Evolutionary conservation across 2,329 filamentous ascomycete species (phyloP).

Genomic region (Trichoderma sp.): DNA sequence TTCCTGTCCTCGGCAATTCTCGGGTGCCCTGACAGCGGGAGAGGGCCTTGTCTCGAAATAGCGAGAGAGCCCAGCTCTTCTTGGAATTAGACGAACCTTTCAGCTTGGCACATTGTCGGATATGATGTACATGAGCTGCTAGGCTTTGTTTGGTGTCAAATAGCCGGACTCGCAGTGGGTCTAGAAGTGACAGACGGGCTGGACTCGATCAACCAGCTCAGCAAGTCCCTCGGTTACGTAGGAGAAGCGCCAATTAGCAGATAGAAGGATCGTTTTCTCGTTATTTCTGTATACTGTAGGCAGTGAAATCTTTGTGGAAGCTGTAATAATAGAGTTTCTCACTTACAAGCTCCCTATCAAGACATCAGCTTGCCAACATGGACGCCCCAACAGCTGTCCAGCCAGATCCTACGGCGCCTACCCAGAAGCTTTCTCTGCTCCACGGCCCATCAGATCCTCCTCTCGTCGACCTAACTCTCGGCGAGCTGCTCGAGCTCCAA

Average conservation of each 20-base stretch:
- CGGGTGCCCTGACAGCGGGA: not conserved
- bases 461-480: slow-evolving; percentile 68
- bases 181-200: not conserved
- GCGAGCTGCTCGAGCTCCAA: slow-evolving; percentile 70
- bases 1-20: slow-evolving; percentile 5
- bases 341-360: not conserved
- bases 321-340: not conserved
- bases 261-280: not conserved
- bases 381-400: slow-evolving; percentile 27
- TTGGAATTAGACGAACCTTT: not conserved
- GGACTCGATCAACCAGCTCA: not conserved
- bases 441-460: slow-evolving; percentile 67
- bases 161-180: not conserved
- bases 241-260: not conserved
- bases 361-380: slow-evolving; percentile 13
- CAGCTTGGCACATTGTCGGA: not conserved
- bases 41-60: not conserved
- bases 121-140: not conserved
- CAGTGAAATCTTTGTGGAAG: not conserved
- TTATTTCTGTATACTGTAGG: not conserved
- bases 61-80: not conserved
- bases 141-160: not conserved
- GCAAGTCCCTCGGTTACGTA: not conserved
- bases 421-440: slow-evolving; percentile 55
- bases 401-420: slow-evolving; percentile 30